These are phyloP conservation scores for Alternaria gaisen DNA, from an alignment of 2,329 filamentous ascomycete species.

Conservation along the genomic window DNA sequence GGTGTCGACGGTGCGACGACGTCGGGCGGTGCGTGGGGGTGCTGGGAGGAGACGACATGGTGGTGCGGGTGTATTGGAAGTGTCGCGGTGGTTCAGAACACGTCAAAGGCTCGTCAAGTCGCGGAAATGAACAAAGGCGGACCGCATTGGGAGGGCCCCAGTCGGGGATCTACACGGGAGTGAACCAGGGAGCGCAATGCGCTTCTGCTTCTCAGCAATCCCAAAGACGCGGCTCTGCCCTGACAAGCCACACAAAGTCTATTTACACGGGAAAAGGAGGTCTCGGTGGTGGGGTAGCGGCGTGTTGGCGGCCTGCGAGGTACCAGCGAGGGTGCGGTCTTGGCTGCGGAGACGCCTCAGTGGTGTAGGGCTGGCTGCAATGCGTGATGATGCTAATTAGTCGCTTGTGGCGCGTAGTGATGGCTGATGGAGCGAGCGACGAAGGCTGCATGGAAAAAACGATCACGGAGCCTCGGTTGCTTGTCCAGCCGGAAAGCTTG, in stretches of 20 bases:
- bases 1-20: conserved; percentile 50
- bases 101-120: conserved; percentile 14
- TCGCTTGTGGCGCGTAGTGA: conserved; percentile 24
- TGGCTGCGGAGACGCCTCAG: conserved; percentile 30
- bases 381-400: conserved; percentile 7
- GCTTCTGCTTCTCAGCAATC: conserved; percentile 17
- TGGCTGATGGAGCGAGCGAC: conserved; percentile 19
- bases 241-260: conserved; percentile 3
- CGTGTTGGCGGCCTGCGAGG: conserved; percentile 15
- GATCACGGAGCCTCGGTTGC: conserved; percentile 4
- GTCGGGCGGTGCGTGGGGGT: conserved; percentile 51
- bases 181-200: conserved; percentile 17
- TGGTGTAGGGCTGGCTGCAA: conserved; percentile 20
- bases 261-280: conserved; percentile 1
- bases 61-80: conserved; percentile 15
- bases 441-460: conserved; percentile 3
- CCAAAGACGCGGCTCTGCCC: conserved; percentile 6
- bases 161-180: conserved; percentile 22
- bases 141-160: conserved; percentile 21
- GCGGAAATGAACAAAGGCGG: conserved; percentile 13
- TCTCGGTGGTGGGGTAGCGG: conserved; percentile 17
- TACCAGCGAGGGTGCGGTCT: conserved; percentile 28
- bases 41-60: conserved; percentile 54
- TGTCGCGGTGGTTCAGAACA: conserved; percentile 11
- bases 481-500: not conserved